These are phyloP conservation scores for Pleurotus tuoliensis DNA, from an alignment of 768 basidiomycete genomes.

Conservation along the genomic window DNA sequence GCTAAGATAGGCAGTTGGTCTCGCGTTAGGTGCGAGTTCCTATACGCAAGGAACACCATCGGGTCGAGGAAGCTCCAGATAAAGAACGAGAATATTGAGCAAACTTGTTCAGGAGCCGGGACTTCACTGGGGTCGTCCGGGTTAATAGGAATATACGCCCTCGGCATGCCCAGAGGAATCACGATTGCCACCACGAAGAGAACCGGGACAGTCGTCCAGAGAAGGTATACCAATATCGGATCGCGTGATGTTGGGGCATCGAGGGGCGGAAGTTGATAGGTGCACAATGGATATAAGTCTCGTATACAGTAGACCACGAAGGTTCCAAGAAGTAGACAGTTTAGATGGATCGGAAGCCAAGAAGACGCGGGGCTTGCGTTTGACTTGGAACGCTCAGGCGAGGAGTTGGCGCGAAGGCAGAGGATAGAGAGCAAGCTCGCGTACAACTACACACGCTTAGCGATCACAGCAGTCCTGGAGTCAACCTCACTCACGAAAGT, in stretches of 20 bases:
- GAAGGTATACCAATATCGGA: constrained; percentile 31
- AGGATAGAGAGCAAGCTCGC: constrained; percentile 34
- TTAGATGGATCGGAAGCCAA: constrained; percentile 19
- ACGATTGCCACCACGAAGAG: constrained; percentile 39
- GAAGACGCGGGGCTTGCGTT: neutral
- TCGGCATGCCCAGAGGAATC: constrained; percentile 50
- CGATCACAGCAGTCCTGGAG: neutral
- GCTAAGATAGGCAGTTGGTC: constrained; percentile 62
- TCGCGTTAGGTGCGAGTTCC: constrained; percentile 41
- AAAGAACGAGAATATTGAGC: constrained; percentile 38
- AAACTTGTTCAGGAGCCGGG: constrained; percentile 49
- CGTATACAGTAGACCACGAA: constrained; percentile 47
- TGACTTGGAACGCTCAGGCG: constrained; percentile 19
- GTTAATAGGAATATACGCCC: constrained; percentile 51
- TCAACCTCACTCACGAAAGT: neutral
- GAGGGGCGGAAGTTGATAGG: constrained; percentile 36
- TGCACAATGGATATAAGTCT: constrained; percentile 55
- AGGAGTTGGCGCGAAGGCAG: constrained; percentile 27
- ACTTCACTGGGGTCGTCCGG: constrained; percentile 33
- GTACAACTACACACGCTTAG: constrained; percentile 30
- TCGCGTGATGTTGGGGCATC: constrained; percentile 28
- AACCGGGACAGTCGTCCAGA: constrained; percentile 47
- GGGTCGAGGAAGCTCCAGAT: constrained; percentile 55
- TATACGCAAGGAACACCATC: constrained; percentile 41
- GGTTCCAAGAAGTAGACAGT: constrained; percentile 24